phyloP scores from a whole-genome alignment of 2,329 filamentous ascomycete species.

The Aureobasidium sp. region DNA sequence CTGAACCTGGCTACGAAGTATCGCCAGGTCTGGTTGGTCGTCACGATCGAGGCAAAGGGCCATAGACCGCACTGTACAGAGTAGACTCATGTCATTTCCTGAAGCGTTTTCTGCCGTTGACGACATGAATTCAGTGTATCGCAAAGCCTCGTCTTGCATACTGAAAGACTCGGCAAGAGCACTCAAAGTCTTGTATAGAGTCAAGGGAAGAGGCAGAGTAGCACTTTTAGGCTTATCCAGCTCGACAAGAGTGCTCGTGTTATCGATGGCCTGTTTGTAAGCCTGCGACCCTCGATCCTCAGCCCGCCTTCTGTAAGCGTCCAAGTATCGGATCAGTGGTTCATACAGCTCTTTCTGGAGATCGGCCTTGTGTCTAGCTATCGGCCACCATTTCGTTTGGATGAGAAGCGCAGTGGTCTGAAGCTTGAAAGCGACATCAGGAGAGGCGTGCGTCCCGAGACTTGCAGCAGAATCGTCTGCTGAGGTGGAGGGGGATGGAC shows the following conservation, averaged over 20 bases:
- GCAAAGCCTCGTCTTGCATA: constrained; percentile 3
- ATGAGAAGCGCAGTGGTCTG: constrained; percentile 57
- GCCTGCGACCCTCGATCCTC: not conserved
- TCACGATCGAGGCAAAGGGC: not conserved
- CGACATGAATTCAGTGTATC: not conserved
- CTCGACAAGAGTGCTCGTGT: not conserved
- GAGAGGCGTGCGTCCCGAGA: constrained; percentile 48
- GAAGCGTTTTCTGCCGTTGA: not conserved
- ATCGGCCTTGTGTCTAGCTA: constrained; percentile 54
- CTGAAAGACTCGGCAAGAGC: not conserved
- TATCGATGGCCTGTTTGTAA: not conserved
- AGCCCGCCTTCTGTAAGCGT: constrained; percentile 43
- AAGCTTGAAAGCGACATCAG: constrained; percentile 53
- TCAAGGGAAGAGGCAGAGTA: not conserved
- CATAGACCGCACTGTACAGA: not conserved
- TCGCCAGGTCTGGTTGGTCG: not conserved
- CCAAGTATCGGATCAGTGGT: constrained; percentile 57
- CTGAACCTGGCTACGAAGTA: not conserved
- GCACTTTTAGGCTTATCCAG: not conserved
- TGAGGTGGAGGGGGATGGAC: constrained; percentile 58
- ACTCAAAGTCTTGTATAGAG: not conserved
- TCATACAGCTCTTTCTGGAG: constrained; percentile 58
- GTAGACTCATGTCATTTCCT: not conserved
- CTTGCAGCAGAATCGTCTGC: constrained; percentile 54
- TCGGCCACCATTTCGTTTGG: constrained; percentile 58